Evolutionary conservation across 257 asterid genomes (phyloP).

Genomic region (Eustoma russellianum): DNA sequence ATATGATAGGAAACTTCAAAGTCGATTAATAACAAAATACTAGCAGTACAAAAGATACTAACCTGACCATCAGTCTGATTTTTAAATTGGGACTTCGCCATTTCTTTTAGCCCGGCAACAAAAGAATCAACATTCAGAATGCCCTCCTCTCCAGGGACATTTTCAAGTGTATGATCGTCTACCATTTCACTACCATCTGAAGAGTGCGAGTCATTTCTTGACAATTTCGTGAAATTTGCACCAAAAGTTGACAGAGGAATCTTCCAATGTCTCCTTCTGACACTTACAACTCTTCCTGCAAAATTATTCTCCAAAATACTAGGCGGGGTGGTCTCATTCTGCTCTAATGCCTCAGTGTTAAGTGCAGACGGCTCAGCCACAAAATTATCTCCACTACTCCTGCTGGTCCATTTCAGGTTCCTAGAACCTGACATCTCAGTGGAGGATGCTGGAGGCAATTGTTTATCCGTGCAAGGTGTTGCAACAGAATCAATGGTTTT

Average conservation of each 20-base stretch:
- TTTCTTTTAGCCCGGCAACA: slow-evolving; percentile 87
- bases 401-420: slow-evolving; percentile 44
- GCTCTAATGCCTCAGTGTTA: slow-evolving; percentile 33
- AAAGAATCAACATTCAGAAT: slow-evolving; percentile 87
- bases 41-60: slow-evolving; percentile 3
- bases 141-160: slow-evolving; percentile 54
- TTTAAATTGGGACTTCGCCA: slow-evolving; percentile 69
- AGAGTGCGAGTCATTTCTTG: slow-evolving; percentile 54
- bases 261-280: slow-evolving; percentile 76
- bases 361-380: slow-evolving; percentile 25
- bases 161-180: slow-evolving; percentile 44
- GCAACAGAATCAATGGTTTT: slow-evolving; percentile 31
- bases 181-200: slow-evolving; percentile 46
- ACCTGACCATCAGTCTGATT: slow-evolving; percentile 50
- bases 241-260: slow-evolving; percentile 65
- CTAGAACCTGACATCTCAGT: slow-evolving; percentile 31
- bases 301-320: slow-evolving; percentile 46
- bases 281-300: slow-evolving; percentile 57
- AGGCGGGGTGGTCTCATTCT: slow-evolving; percentile 74
- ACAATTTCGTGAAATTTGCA: slow-evolving; percentile 25
- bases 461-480: slow-evolving; percentile 34
- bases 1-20: no score
- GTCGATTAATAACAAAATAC: no score
- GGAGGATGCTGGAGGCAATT: slow-evolving; percentile 33
- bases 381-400: slow-evolving; percentile 57